These are phyloP conservation scores for Candida tunisiensis DNA, from an alignment of 1,139 yeast species.

Conservation along the genomic window DNA sequence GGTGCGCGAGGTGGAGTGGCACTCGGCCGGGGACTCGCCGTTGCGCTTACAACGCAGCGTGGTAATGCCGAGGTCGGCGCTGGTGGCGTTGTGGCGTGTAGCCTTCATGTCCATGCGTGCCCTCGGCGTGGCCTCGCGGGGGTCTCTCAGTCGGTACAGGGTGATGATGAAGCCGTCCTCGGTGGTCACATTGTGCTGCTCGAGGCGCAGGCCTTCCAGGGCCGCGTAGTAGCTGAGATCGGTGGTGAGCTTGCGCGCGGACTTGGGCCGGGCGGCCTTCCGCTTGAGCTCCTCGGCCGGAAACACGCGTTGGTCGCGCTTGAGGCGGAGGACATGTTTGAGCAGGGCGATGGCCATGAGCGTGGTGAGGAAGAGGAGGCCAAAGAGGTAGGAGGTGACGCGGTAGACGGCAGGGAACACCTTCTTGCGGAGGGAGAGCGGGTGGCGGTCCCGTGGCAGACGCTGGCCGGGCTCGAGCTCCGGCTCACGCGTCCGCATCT, in stretches of 20 bases:
- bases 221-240: slow-evolving; percentile 51
- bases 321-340: neutral
- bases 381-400: neutral
- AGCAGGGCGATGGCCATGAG: neutral
- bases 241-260: slow-evolving; percentile 19
- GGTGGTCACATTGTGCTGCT: slow-evolving; percentile 45
- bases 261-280: slow-evolving; percentile 5
- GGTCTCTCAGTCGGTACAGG: slow-evolving; percentile 47
- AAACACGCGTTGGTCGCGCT: neutral
- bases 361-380: neutral
- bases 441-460: too few relatives aligned
- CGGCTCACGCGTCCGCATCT: too few relatives aligned
- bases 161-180: slow-evolving; percentile 63
- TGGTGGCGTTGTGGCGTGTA: neutral
- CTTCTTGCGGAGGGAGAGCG: too few relatives aligned
- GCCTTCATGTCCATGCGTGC: neutral
- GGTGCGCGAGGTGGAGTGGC: neutral
- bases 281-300: slow-evolving; percentile 1
- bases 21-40: too few relatives aligned
- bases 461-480: too few relatives aligned
- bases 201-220: slow-evolving; percentile 41
- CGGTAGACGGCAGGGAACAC: neutral
- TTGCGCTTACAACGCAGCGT: too few relatives aligned
- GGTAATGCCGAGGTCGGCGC: too few relatives aligned
- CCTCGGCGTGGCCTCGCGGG: slow-evolving; percentile 17